A percentile compares a stretch with the other conserved stretches of the same genome.
Conservation (phyloP, 306 rosid genomes). For the Ormosia emarginata region DNA sequence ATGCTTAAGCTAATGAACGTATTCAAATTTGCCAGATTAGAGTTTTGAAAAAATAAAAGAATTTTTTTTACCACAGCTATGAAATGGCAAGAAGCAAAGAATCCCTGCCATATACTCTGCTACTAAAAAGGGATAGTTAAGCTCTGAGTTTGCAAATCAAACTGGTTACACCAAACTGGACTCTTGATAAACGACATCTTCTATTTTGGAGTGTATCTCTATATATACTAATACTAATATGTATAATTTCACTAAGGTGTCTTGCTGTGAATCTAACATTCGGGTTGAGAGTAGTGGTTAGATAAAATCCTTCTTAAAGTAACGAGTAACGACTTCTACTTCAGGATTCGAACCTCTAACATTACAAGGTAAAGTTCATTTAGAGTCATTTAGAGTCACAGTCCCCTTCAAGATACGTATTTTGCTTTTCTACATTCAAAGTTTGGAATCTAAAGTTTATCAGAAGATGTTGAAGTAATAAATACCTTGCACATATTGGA, state of each 20-base stretch:
- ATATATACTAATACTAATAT: no score
- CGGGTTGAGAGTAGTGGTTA: no score
- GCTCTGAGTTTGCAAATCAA: background rate
- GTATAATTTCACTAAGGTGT: no score
- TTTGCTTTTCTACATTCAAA: no score
- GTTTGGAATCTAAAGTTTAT: background rate
- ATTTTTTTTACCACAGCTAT: background rate
- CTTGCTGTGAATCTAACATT: no score
- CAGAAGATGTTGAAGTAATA: no score
- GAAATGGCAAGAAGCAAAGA: background rate
- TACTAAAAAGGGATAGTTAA: background rate
- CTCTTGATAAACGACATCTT: background rate
- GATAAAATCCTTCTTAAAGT: no score
- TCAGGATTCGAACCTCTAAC: no score
- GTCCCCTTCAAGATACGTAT: no score
- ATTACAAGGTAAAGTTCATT: no score
- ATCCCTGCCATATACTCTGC: background rate
- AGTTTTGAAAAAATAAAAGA: background rate
- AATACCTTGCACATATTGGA: slow-evolving; percentile 78
- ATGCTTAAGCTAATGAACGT: background rate
- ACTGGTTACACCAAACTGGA: background rate
- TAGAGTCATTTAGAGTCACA: no score
- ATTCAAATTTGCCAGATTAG: background rate
- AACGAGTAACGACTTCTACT: no score
- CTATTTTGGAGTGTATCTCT: background rate